Evolutionary conservation across 2,329 filamentous ascomycete genomes (phyloP).

Genomic region (Dactylellina sp.): DNA sequence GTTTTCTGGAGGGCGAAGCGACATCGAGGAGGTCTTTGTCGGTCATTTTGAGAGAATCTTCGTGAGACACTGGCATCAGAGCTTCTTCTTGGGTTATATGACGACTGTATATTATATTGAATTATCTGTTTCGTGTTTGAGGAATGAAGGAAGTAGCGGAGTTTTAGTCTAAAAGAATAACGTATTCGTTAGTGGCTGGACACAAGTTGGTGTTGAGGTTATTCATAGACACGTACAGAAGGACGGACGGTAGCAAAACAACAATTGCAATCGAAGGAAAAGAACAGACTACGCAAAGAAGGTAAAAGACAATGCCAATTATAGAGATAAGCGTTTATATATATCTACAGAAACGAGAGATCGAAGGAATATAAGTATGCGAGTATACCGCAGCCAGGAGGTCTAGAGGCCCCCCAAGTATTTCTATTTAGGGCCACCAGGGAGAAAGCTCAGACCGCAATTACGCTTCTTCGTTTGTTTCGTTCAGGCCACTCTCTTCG

Average conservation of each 20-base stretch:
- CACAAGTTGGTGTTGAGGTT: background rate
- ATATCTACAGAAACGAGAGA: slow-evolving; percentile 11
- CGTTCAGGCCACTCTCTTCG: slow-evolving; percentile 20
- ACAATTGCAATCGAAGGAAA: slow-evolving; percentile 9
- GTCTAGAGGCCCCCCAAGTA: background rate
- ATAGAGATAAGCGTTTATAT: too few species aligned
- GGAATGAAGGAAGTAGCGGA: too few species aligned
- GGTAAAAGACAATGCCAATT: slow-evolving; percentile 1
- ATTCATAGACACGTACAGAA: slow-evolving; percentile 9
- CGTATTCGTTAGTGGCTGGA: background rate
- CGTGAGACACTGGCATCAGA: slow-evolving; percentile 29
- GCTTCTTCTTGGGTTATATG: slow-evolving; percentile 28
- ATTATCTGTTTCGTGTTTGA: too few species aligned
- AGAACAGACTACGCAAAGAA: slow-evolving; percentile 4
- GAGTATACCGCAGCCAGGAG: slow-evolving; percentile 19
- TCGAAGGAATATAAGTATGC: slow-evolving; percentile 9
- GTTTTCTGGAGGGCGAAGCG: slow-evolving; percentile 46
- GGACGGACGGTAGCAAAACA: background rate
- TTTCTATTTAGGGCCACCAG: background rate
- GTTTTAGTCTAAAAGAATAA: background rate
- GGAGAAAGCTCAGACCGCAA: too few species aligned
- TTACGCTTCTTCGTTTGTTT: too few species aligned
- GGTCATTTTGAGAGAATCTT: slow-evolving; percentile 27
- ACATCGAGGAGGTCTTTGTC: slow-evolving; percentile 48
- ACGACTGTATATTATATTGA: background rate